Conservation (phyloP, 2,329 filamentous ascomycete genomes). For the Elsinoe ampelina region DNA sequence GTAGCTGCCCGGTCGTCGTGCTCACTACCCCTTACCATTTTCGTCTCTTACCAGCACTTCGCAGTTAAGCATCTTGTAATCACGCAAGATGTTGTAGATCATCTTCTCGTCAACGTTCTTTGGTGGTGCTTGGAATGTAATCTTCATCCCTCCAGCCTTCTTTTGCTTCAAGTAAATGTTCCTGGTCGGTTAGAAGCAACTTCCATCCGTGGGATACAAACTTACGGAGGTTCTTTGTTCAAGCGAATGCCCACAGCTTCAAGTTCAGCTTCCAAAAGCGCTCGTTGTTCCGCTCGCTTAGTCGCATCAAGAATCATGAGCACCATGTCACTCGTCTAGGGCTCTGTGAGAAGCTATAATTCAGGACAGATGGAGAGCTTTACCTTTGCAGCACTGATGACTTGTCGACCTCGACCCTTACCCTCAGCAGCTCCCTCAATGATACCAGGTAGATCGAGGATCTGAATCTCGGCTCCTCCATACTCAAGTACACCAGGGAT, state of each 20-base stretch:
- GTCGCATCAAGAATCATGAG: slow-evolving; percentile 96
- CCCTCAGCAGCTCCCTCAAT: slow-evolving; percentile 98
- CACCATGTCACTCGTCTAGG: slow-evolving; percentile 80
- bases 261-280: slow-evolving; percentile 80
- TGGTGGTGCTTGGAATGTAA: slow-evolving; percentile 82
- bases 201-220: background rate
- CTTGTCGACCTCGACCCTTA: slow-evolving; percentile 92
- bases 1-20: background rate
- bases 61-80: slow-evolving; percentile 98
- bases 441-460: slow-evolving; percentile 96
- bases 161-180: slow-evolving; percentile 97
- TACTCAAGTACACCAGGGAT: slow-evolving; percentile 97
- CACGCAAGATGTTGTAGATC: slow-evolving; percentile 91
- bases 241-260: slow-evolving; percentile 91
- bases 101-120: slow-evolving; percentile 95
- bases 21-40: slow-evolving; percentile 43
- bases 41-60: slow-evolving; percentile 94
- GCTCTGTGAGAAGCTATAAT: slow-evolving; percentile 10
- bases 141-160: slow-evolving; percentile 97
- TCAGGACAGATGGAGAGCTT: background rate
- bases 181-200: slow-evolving; percentile 34
- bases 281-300: slow-evolving; percentile 87
- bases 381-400: slow-evolving; percentile 89
- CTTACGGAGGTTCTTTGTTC: slow-evolving; percentile 82
- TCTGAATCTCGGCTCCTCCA: slow-evolving; percentile 95